Base-by-base conservation (phyloP, 73 alveolate species). In the Blepharisma japonicum region DNA sequence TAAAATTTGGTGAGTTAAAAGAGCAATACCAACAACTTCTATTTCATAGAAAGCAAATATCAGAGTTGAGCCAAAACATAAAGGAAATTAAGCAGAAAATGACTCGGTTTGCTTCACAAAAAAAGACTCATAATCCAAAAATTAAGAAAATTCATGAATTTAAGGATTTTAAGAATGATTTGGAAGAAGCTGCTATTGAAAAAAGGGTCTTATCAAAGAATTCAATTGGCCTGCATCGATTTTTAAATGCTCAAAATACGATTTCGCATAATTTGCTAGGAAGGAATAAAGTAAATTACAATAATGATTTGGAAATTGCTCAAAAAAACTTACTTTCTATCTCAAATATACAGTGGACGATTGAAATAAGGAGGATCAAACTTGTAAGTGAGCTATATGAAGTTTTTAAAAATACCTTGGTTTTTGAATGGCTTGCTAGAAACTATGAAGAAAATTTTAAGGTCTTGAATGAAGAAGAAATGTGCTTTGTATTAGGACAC, bases 301-400 rank as follows among this genome's bases (percentile, higher is more conserved):
- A 32, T 32, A 32, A 32, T 32, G 3, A 32, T 32, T 32, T 32
- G 42, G 42, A 32, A 32, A 32, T 32, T 32, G 42, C 42, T 32
- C 42, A 32, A 32, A 32, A 32, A 32, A 32, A 3, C 42, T 32
- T 32, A 32, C 42, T 32, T 32, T 32, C 42, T 0, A 32, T 32
- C 42, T 32, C 42, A 32, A 32, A 32, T 32, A 32, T 32, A 32
- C 42, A 32, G 3, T 32, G 42, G 42, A 32, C 3, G 42, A 32
- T 32, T 32, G 42, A 32, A 32, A 32, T 32, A 32, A 32, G 74
- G 23, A 61, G 74, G 46, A 18, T 61, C 0, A 61, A 61, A 5
- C 14, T 61, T n/a, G 23, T 61, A 39, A 18, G 74, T 20, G 74
- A 61, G 46, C 74, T 61, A 8, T 18, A 9, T n/a, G 46, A 61